phyloP scores from a whole-genome alignment of 257 asterid genomes.

The Ilex asprella region DNA sequence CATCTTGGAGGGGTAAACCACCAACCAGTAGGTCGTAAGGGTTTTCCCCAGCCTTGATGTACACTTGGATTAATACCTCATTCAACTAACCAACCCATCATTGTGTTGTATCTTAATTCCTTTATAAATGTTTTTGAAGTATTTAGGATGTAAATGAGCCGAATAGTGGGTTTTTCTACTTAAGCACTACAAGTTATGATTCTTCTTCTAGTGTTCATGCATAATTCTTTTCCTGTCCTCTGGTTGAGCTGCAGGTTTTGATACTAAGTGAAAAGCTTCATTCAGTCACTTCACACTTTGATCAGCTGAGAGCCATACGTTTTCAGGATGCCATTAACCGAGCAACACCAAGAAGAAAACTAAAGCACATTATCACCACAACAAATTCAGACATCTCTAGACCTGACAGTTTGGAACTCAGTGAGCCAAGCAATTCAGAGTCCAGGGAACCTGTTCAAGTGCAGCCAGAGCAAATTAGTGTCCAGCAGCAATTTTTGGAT shows the following conservation, averaged over 20 bases:
- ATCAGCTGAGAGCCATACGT: constrained; percentile 86
- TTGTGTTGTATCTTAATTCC: too few species aligned
- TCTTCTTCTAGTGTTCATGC: not conserved
- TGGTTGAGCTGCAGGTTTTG: constrained; percentile 48
- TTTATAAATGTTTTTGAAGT: too few species aligned
- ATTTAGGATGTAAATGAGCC: too few species aligned
- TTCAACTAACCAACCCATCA: too few species aligned
- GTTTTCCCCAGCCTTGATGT: too few species aligned
- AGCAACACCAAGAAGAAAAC: constrained; percentile 72
- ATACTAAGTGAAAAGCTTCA: constrained; percentile 89
- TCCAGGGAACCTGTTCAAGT: constrained; percentile 35
- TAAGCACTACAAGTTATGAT: not conserved
- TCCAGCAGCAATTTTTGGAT: constrained; percentile 72
- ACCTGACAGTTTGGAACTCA: constrained; percentile 21
- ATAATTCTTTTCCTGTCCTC: not conserved
- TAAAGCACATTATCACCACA: constrained; percentile 25
- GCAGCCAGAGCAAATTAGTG: constrained; percentile 46
- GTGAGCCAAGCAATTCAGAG: constrained; percentile 31
- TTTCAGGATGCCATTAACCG: constrained; percentile 90
- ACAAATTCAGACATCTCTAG: constrained; percentile 29
- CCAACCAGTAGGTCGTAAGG: too few species aligned
- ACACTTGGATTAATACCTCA: too few species aligned
- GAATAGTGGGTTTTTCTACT: too few species aligned
- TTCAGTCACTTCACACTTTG: constrained; percentile 80
- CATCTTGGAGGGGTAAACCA: too few species aligned